Evolutionary conservation across 1,139 yeast genomes (phyloP).

Genomic region (Yamadazyma oceani): DNA sequence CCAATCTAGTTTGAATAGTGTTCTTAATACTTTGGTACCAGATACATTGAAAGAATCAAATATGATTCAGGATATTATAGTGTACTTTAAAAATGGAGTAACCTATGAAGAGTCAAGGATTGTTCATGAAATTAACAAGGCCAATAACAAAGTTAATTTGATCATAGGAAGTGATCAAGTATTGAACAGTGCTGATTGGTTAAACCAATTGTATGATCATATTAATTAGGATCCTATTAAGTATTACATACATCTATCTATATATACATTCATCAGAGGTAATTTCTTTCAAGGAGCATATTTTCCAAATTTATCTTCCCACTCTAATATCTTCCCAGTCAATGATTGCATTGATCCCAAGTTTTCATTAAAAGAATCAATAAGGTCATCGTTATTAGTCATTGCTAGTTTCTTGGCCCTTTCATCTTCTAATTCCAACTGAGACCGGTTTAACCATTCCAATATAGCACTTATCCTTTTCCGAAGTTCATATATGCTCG

Average conservation of each 20-base stretch:
- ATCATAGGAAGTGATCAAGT: slow-evolving; percentile 80
- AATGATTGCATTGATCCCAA: slow-evolving; percentile 65
- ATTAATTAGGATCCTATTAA: slow-evolving; percentile 7
- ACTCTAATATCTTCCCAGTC: slow-evolving; percentile 63
- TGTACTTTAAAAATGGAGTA: slow-evolving; percentile 86
- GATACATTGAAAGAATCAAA: slow-evolving; percentile 18
- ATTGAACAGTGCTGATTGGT: slow-evolving; percentile 58
- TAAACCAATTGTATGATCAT: slow-evolving; percentile 23
- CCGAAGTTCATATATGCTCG: slow-evolving; percentile 77
- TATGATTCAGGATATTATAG: slow-evolving; percentile 70
- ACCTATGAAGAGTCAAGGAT: slow-evolving; percentile 91
- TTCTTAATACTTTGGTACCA: slow-evolving; percentile 15
- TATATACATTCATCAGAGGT: background rate
- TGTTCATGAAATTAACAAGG: slow-evolving; percentile 65
- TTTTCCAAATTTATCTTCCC: slow-evolving; percentile 77
- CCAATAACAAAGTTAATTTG: slow-evolving; percentile 46
- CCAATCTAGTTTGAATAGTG: background rate
- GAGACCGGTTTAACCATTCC: slow-evolving; percentile 86
- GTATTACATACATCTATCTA: background rate
- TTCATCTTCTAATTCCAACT: slow-evolving; percentile 74
- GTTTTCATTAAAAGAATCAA: slow-evolving; percentile 55
- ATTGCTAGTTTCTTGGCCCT: slow-evolving; percentile 44
- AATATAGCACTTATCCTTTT: slow-evolving; percentile 86
- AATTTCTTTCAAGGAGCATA: slow-evolving; percentile 38
- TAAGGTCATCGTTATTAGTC: slow-evolving; percentile 31